These are phyloP conservation scores for Globisporangium apiculatum DNA, from an alignment of 352 stramenopile genomes.

Conservation along the genomic window DNA sequence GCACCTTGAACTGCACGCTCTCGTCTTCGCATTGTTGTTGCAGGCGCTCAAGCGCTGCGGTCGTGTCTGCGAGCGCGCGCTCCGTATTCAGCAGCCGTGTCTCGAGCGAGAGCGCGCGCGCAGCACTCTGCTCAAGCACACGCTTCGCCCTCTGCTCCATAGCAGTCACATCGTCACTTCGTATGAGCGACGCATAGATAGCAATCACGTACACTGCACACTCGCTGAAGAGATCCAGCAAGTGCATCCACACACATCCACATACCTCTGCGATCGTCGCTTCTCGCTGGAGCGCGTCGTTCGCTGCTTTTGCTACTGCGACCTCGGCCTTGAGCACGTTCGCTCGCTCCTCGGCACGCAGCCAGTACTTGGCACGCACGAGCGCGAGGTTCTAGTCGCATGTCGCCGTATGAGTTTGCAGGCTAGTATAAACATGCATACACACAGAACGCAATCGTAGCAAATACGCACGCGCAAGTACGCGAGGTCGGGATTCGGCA, in stretches of 20 bases:
- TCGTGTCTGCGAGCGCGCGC: slow-evolving; percentile 6
- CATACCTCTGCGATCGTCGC: slow-evolving; percentile 1
- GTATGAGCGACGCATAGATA: background rate
- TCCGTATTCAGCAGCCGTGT: slow-evolving; percentile 7
- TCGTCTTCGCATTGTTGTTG: slow-evolving; percentile 12
- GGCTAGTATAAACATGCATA: too few relatives aligned
- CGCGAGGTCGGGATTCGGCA: slow-evolving; percentile 1
- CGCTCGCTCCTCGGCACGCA: slow-evolving; percentile 4
- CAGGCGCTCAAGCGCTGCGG: slow-evolving; percentile 9
- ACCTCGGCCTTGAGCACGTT: slow-evolving; percentile 7
- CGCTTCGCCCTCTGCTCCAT: background rate
- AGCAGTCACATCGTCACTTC: background rate
- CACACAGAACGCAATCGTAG: background rate
- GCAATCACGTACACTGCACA: too few relatives aligned
- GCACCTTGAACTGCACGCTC: slow-evolving; percentile 14
- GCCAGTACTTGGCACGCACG: slow-evolving; percentile 9
- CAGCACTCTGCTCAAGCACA: background rate
- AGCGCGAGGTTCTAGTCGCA: too few relatives aligned
- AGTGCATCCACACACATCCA: background rate
- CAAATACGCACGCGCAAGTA: slow-evolving; percentile 5
- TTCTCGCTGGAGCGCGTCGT: slow-evolving; percentile 1
- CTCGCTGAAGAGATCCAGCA: background rate
- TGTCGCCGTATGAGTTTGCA: too few relatives aligned
- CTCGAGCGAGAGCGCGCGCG: background rate
- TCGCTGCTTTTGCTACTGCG: background rate